Conservation (phyloP, 306 rosid species). For the Astragalus membranaceus region DNA sequence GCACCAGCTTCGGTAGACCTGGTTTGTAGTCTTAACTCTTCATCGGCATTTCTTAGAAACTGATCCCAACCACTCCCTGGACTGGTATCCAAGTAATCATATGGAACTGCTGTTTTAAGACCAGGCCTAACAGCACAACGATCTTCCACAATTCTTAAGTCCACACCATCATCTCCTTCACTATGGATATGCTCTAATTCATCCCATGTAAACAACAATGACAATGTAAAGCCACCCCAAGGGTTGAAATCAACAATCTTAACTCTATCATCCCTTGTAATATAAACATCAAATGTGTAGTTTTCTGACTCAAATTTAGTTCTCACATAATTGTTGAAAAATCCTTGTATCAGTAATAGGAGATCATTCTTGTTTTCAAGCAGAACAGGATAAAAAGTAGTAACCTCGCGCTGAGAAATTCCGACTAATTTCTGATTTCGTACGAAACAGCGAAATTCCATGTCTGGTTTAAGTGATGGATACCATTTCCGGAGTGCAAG, state of each 20-base stretch:
- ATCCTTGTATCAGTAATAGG: constrained; percentile 22
- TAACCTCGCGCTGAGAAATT: constrained; percentile 66
- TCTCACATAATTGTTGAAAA: constrained; percentile 34
- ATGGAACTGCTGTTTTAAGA: constrained; percentile 72
- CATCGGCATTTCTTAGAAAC: constrained; percentile 57
- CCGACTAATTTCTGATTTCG: constrained; percentile 36
- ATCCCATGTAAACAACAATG: constrained; percentile 1
- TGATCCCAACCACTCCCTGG: constrained; percentile 81
- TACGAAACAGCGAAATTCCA: constrained; percentile 76
- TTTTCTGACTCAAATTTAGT: not conserved
- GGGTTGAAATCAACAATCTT: constrained; percentile 81
- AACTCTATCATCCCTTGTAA: constrained; percentile 40
- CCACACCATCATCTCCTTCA: constrained; percentile 29
- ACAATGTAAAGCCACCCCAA: constrained; percentile 63
- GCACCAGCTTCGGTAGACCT: not conserved
- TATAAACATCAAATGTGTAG: constrained; percentile 62
- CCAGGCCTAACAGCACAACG: constrained; percentile 69
- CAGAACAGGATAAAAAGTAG: constrained; percentile 57
- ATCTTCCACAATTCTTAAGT: constrained; percentile 63
- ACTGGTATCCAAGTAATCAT: constrained; percentile 64
- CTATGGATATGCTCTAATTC: not conserved
- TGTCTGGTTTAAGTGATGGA: constrained; percentile 48
- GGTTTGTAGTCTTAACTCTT: not conserved
- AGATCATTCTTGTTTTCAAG: constrained; percentile 37
- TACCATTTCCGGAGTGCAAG: constrained; percentile 51